These are phyloP conservation scores for Penstemon newberryi DNA, from an alignment of 257 asterid species.

Conservation along the genomic window DNA sequence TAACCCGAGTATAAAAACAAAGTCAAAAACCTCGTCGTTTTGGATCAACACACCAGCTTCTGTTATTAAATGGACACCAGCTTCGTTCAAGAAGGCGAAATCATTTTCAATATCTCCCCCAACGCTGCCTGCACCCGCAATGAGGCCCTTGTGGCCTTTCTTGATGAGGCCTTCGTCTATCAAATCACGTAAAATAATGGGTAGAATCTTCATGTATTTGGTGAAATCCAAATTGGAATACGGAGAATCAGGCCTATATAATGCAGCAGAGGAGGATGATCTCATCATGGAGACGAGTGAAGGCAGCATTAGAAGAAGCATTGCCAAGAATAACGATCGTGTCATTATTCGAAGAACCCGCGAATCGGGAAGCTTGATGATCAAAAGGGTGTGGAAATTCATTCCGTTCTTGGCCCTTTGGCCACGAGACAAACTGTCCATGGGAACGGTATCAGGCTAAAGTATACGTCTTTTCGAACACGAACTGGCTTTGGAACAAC, in stretches of 20 bases:
- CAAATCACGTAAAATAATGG: constrained; percentile 38
- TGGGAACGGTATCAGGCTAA: no score
- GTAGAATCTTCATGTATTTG: constrained; percentile 12
- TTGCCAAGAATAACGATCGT: constrained; percentile 30
- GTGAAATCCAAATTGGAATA: constrained; percentile 15
- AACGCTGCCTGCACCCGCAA: neutral
- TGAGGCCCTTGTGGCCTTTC: constrained; percentile 30
- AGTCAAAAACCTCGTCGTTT: constrained; percentile 36
- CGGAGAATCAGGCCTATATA: neutral
- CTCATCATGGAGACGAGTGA: constrained; percentile 19
- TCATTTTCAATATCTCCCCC: constrained; percentile 7
- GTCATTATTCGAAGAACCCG: constrained; percentile 32
- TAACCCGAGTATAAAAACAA: constrained; percentile 32
- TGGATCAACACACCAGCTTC: constrained; percentile 25
- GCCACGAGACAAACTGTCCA: no score
- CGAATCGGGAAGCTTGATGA: constrained; percentile 24
- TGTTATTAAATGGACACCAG: constrained; percentile 29
- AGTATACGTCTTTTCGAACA: neutral
- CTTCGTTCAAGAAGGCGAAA: constrained; percentile 30
- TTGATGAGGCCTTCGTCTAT: constrained; percentile 46
- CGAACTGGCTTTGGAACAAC: neutral
- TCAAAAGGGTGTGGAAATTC: constrained; percentile 7
- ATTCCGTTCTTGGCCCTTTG: constrained; percentile 14
- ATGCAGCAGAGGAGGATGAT: neutral
- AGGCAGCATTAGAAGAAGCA: constrained; percentile 36